phyloP scores from a whole-genome alignment of 164 flowering plant species.

The Protea cynaroides region DNA sequence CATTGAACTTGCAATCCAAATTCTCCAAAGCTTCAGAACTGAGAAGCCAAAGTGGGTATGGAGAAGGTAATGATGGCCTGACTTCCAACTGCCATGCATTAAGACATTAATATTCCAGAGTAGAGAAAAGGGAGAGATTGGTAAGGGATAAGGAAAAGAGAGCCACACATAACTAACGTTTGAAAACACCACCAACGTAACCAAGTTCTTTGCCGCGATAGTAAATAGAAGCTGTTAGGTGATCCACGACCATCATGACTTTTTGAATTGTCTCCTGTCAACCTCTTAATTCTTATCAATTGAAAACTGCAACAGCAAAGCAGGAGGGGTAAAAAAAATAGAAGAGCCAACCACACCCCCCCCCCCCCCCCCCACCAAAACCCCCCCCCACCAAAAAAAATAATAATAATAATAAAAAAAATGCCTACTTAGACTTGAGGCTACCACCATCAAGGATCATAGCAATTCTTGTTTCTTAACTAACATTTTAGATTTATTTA shows the following conservation, averaged over 20 bases:
- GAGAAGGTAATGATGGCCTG: constrained; percentile 30
- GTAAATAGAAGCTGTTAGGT: constrained; percentile 11
- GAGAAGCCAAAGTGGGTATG: constrained; percentile 8
- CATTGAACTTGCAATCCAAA: not conserved
- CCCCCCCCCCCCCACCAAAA: too few species aligned
- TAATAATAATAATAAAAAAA: too few species aligned
- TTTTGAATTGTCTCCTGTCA: not conserved
- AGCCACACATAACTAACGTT: constrained; percentile 73
- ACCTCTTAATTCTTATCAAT: not conserved
- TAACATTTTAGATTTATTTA: too few species aligned
- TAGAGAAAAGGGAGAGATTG: constrained; percentile 4
- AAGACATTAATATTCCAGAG: not conserved
- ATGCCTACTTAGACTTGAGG: too few species aligned
- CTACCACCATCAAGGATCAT: too few species aligned
- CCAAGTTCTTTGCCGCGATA: constrained; percentile 19
- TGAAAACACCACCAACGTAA: constrained; percentile 29
- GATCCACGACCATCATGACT: constrained; percentile 35
- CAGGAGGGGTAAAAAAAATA: too few species aligned
- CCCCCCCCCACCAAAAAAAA: too few species aligned
- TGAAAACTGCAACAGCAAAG: not conserved
- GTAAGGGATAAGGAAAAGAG: constrained; percentile 78
- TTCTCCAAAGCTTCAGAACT: not conserved
- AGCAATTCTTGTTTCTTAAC: too few species aligned
- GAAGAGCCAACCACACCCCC: too few species aligned
- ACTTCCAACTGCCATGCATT: not conserved